Evolutionary conservation across 306 rosid species (phyloP), one percentile per base, ranked within the genome.

Genomic region (Benincasa hispida): DNA sequence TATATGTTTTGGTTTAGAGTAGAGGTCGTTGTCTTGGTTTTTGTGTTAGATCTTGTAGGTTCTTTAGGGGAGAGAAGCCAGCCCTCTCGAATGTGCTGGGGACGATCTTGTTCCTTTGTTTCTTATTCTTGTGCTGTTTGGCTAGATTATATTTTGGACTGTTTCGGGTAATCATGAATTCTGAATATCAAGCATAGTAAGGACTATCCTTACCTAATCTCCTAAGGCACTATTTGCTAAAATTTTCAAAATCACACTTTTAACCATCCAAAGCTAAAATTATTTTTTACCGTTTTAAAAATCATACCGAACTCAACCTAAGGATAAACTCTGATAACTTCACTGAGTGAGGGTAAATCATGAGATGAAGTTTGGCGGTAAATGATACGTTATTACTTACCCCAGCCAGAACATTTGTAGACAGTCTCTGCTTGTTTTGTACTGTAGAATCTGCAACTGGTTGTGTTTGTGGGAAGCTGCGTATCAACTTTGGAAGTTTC

Each of bases 381-480:
- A 41, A 69, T 13, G 19, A 24, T 3, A 8, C 30, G 27, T 56
- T 27, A 41, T 25, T 41, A 75, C 94, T 85, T 75, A 91, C 97
- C 72, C 90, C 87, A 78, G 87, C 91, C 47, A 93, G 78, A 73
- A 83, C 2, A 82, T 86, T 92, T 51, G 74, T 83, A 14, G 98
- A 87, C 21, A 93, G 76, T 56, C 77, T 19, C 17, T 82, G 76
- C 85, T 88, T 87, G 74, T 37, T 78, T 72, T 65, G 42, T 21
- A 78, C 81, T 22, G 81, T 72, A 41, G 39, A 56, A 74, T 79
- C 79, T 47, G 83, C 78, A 50, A 90, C 84, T 8, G 96, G 93
- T 79, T 85, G 83, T 76, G 83, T 91, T 75, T 91, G 96, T 79
- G 79, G 87, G 78, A 91, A 91, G 67, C 87, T 86, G 69, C 98